Conservation (phyloP, 148 eudicot species). For the Polygonum maritimum region DNA sequence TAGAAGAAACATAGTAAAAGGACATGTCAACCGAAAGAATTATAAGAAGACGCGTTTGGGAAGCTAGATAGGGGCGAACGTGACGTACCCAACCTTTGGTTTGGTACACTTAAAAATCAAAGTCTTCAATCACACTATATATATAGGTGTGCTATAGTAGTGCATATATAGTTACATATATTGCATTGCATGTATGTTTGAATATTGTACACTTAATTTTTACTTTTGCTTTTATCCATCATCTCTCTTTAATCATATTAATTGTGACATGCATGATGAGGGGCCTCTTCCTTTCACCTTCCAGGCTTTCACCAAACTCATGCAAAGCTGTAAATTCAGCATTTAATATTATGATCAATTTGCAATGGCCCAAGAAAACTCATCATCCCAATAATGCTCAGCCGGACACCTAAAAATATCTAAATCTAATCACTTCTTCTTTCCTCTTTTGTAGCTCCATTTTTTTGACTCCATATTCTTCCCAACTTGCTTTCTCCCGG, state of each 20-base stretch:
- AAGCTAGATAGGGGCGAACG: background rate
- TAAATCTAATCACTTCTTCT: background rate
- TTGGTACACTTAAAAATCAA: background rate
- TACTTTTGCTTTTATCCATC: background rate
- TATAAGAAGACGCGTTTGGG: background rate
- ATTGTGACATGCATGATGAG: background rate
- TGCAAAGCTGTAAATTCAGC: background rate
- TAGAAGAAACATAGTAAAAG: no score
- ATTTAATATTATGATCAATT: background rate
- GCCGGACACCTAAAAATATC: background rate
- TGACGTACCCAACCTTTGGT: background rate
- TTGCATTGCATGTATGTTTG: no score
- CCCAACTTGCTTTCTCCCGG: background rate
- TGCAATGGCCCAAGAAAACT: background rate
- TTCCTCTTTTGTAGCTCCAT: background rate
- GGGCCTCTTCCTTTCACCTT: background rate
- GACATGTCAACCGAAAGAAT: no score
- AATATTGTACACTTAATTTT: background rate
- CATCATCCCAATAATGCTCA: background rate
- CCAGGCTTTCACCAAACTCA: background rate
- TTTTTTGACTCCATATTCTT: background rate
- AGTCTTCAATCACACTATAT: no score
- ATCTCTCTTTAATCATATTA: no score
- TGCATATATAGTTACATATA: no score
- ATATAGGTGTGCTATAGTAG: no score